Conservation (phyloP, 1,284 basidiomycete species). For the Pyrrhoderma lamaoense region DNA sequence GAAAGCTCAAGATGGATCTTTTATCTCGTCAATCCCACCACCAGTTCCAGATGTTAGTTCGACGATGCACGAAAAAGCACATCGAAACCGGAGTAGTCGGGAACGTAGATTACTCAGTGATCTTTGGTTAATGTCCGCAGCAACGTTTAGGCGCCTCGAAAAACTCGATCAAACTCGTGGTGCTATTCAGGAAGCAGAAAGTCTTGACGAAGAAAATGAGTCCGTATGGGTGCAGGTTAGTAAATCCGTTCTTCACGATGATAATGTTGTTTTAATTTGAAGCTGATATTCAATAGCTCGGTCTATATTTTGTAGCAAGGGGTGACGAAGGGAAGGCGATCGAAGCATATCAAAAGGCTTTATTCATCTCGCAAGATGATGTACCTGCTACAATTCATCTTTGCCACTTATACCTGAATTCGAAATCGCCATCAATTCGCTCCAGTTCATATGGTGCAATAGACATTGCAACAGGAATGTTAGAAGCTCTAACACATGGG, state of each 20-base stretch:
- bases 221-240: conserved; percentile 91
- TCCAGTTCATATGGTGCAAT: conserved; percentile 26
- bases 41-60: conserved; percentile 23
- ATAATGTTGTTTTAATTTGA: neutral
- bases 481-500: conserved; percentile 54
- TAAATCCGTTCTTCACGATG: conserved; percentile 16
- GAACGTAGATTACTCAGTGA: conserved; percentile 75
- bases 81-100: conserved; percentile 41
- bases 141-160: conserved; percentile 84
- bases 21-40: conserved; percentile 27
- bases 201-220: conserved; percentile 77
- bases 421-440: conserved; percentile 14
- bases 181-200: conserved; percentile 94
- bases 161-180: conserved; percentile 87
- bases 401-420: conserved; percentile 63
- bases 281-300: conserved; percentile 44
- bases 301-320: conserved; percentile 62
- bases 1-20: conserved; percentile 32
- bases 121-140: conserved; percentile 91
- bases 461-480: conserved; percentile 67
- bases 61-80: conserved; percentile 22
- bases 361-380: conserved; percentile 73
- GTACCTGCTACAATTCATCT: conserved; percentile 73
- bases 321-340: conserved; percentile 55
- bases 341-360: conserved; percentile 75